Conservation (phyloP, 306 rosid genomes). For the Trichosanthes truncata region DNA sequence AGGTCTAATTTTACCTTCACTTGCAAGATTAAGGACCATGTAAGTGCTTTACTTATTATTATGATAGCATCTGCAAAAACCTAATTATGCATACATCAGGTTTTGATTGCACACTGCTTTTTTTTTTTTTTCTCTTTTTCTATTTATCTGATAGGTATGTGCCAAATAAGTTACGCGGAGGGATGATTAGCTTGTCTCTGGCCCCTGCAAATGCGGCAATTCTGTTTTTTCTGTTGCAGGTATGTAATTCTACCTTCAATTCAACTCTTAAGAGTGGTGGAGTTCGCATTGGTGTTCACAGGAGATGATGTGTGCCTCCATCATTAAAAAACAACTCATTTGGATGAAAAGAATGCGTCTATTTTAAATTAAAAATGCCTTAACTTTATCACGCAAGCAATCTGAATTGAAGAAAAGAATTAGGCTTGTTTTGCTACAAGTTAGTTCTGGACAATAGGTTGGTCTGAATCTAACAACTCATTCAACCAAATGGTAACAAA, state of each 20-base stretch:
- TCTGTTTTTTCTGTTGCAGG: constrained; percentile 66
- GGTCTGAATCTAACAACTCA: neutral
- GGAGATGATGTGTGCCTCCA: neutral
- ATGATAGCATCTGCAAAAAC: neutral
- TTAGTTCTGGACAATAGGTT: neutral
- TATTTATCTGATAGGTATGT: constrained; percentile 54
- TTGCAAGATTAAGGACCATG: constrained; percentile 94
- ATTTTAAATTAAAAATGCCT: neutral
- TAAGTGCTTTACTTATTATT: constrained; percentile 16
- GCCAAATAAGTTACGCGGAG: constrained; percentile 92
- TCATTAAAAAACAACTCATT: neutral
- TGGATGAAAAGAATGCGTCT: neutral
- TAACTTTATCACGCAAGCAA: neutral
- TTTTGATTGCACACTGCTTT: neutral
- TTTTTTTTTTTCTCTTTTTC: neutral
- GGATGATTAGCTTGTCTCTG: constrained; percentile 81
- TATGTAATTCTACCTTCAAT: constrained; percentile 24
- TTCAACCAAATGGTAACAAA: neutral
- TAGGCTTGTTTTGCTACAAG: neutral
- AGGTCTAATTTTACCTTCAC: constrained; percentile 75
- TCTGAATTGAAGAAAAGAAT: neutral
- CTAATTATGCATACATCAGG: neutral
- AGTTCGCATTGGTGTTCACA: neutral
- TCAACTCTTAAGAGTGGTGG: neutral
- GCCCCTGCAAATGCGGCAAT: constrained; percentile 75